Evolutionary conservation across 192 early-diverging fungal species (phyloP), one percentile per base, ranked within the genome.

Genomic region (Lobosporangium transversale): DNA sequence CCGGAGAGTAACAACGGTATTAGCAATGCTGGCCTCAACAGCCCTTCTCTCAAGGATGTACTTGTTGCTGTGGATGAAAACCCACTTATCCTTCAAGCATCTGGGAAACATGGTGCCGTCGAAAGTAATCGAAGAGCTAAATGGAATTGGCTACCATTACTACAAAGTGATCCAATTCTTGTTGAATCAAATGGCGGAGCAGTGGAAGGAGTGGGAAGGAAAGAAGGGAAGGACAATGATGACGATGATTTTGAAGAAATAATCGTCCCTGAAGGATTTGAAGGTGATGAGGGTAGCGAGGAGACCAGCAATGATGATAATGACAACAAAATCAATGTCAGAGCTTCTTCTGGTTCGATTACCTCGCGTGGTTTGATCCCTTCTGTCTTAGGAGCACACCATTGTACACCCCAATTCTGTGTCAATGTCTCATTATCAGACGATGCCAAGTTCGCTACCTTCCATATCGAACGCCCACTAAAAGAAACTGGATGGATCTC

Each of bases 361-460:
- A 36, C 43, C 12, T 44, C 35, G 3, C 71, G 52, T 24, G 71
- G 71, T 1, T 23, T 76, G 24, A 21, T 76, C 23, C 63, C 71
- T 8, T 44, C 48, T 1, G 71, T 76, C 44, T 33, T 30, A 12
- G 71, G 71, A 7, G 71, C 58, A 9, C 59, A 62, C 18, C 71
- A 76, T 35, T 76, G 71, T 45, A 51, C 47, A 2, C 63, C 71
- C 2, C 71, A 66, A 33, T 67, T 76, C 52, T 76, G 71, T 37
- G 64, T 76, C 53, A 76, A 76, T 20, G 63, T 66, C 21, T 54
- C 71, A 15, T 18, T 76, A 0, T 57, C 71, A 5, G 50, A 53
- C 42, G 71, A 76, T 17, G 71, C 61, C 21, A 30, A 66, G 20
- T 76, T 66, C 31, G 64, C 64, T 1, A 76, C 71, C 5, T 76